Conservation (phyloP, 2,329 filamentous ascomycete species). For the Diaporthe vaccinii region DNA sequence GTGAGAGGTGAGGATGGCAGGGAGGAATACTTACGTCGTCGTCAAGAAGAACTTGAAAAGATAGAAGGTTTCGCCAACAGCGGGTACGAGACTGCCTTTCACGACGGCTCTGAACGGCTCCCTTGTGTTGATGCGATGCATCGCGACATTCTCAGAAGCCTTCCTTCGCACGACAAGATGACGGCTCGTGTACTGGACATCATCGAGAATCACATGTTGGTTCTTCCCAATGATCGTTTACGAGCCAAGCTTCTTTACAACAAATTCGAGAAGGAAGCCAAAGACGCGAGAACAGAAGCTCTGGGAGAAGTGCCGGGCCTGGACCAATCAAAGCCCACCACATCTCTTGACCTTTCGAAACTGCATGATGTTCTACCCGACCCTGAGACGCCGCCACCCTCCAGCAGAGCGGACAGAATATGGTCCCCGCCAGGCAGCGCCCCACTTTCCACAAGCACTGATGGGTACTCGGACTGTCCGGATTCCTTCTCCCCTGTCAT, state of each 20-base stretch:
- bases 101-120: background rate
- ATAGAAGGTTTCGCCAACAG: background rate
- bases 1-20: background rate
- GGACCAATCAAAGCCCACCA: background rate
- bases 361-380: background rate
- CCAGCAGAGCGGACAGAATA: background rate
- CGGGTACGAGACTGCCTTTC: background rate
- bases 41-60: background rate
- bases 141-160: background rate
- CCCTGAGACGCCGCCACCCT: background rate
- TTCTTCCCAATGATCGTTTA: background rate
- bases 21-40: background rate
- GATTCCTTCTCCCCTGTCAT: background rate
- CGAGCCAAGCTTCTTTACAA: background rate
- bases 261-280: background rate
- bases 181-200: background rate
- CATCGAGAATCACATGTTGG: background rate
- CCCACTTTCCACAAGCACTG: background rate
- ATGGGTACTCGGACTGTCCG: background rate
- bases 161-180: background rate
- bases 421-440: background rate
- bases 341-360: background rate
- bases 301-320: background rate
- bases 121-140: background rate
- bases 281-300: background rate